Evolutionary conservation across 352 stramenopile genomes (phyloP).

Genomic region (Phytophthora aleatoria): DNA sequence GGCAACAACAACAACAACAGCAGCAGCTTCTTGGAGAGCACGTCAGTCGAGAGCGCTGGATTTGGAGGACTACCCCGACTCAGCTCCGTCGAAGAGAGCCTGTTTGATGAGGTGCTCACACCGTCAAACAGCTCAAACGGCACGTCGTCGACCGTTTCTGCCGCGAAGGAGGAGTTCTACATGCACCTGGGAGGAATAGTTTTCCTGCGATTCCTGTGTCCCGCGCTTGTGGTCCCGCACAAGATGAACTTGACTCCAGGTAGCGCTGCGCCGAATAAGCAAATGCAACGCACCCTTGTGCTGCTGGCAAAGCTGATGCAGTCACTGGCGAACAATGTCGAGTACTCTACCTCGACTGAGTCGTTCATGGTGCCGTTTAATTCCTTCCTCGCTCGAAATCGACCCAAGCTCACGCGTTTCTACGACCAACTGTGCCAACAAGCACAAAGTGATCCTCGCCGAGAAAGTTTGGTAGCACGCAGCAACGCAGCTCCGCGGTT

Average conservation of each 20-base stretch:
- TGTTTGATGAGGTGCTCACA: conserved; percentile 38
- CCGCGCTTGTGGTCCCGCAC: conserved; percentile 74
- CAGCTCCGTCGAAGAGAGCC: conserved; percentile 58
- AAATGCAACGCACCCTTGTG: conserved; percentile 71
- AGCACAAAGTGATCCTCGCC: conserved; percentile 60
- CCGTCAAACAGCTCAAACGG: conserved; percentile 30
- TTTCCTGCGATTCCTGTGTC: conserved; percentile 82
- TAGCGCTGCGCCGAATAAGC: conserved; percentile 41
- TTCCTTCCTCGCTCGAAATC: conserved; percentile 64
- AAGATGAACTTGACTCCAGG: conserved; percentile 69
- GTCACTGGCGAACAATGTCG: conserved; percentile 79
- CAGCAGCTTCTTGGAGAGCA: conserved; percentile 44
- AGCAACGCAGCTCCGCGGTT: conserved; percentile 67
- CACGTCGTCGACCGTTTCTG: conserved; percentile 25
- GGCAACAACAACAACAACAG: conserved; percentile 34
- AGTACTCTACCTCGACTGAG: conserved; percentile 64
- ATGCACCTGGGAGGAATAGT: conserved; percentile 78
- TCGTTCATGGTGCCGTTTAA: conserved; percentile 86
- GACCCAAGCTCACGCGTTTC: conserved; percentile 60
- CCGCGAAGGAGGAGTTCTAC: conserved; percentile 73
- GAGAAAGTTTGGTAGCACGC: conserved; percentile 63
- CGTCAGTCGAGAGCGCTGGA: conserved; percentile 32
- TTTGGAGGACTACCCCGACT: conserved; percentile 51
- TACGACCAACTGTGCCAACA: conserved; percentile 83
- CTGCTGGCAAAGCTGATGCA: conserved; percentile 84